phyloP scores from a whole-genome alignment of 208 protist genomes.

The Leishmania amazonensis region DNA sequence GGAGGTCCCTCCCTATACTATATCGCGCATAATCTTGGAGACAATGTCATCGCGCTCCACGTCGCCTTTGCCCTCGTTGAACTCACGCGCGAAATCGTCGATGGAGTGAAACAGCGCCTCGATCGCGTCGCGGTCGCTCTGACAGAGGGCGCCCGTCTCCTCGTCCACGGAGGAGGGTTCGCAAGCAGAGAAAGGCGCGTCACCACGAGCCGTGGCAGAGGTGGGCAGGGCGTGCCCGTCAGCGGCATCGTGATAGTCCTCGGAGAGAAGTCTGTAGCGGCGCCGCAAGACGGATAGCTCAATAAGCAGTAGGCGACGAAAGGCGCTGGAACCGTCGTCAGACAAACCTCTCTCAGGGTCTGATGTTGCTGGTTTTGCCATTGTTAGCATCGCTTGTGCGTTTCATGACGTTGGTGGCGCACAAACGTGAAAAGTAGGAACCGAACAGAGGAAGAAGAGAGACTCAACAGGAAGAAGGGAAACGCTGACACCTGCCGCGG shows the following conservation, averaged over 20 bases:
- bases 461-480: not conserved
- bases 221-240: not conserved
- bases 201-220: too few relatives aligned
- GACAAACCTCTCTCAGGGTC: not conserved
- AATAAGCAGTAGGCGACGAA: constrained; percentile 30
- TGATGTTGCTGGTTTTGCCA: not conserved
- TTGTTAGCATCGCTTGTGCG: not conserved
- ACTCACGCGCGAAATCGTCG: constrained; percentile 73
- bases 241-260: not conserved
- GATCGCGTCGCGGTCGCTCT: constrained; percentile 85
- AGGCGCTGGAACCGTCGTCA: not conserved
- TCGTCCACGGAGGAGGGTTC: not conserved
- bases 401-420: not conserved
- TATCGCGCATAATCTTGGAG: constrained; percentile 11
- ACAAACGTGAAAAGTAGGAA: not conserved
- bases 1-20: not conserved
- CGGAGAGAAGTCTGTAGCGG: constrained; percentile 14
- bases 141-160: constrained; percentile 36
- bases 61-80: constrained; percentile 73
- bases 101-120: constrained; percentile 84
- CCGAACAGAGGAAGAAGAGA: not conserved
- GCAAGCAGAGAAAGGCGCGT: not conserved
- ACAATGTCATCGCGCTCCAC: constrained; percentile 48
- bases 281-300: constrained; percentile 30
- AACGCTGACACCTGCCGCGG: not conserved